A percentile compares a stretch with the other conserved stretches of the same genome.
Evolutionary conservation across 2,329 filamentous ascomycete genomes (phyloP).

Genomic region (Aspergillus sp.): DNA sequence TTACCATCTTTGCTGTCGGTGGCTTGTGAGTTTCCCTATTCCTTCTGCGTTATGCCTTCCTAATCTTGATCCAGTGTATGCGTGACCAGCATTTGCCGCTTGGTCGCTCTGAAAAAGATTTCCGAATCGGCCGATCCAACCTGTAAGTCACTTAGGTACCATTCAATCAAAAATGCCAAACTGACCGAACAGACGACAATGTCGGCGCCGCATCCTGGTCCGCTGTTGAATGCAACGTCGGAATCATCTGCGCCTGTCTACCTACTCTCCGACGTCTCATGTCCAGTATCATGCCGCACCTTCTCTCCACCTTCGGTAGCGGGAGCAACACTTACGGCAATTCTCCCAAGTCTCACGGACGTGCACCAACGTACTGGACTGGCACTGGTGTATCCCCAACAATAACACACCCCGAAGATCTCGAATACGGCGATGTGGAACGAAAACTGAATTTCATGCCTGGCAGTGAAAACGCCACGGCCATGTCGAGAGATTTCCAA

Average conservation of each 20-base stretch:
- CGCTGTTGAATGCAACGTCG: conserved; percentile 35
- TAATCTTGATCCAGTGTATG: conserved; percentile 20
- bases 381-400: too few species aligned
- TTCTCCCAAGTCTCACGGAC: conserved; percentile 9
- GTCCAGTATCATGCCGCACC: conserved; percentile 22
- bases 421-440: too few species aligned
- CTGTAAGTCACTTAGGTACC: conserved; percentile 16
- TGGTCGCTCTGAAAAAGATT: conserved; percentile 27
- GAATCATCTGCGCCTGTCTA: conserved; percentile 39
- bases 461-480: too few species aligned
- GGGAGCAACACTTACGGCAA: conserved; percentile 11
- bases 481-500: too few species aligned
- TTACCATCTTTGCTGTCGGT: conserved; percentile 38
- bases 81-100: conserved; percentile 30
- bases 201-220: conserved; percentile 34
- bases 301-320: conserved; percentile 22
- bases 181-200: conserved; percentile 25
- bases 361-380: neutral
- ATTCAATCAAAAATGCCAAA: neutral
- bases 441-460: too few species aligned
- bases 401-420: too few species aligned
- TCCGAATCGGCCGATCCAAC: conserved; percentile 29
- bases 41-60: neutral
- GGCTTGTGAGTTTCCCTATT: conserved; percentile 24
- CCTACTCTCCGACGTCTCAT: conserved; percentile 35